Evolutionary conservation across 2,329 filamentous ascomycete genomes (phyloP).

Genomic region (Hypoxylon sp.): DNA sequence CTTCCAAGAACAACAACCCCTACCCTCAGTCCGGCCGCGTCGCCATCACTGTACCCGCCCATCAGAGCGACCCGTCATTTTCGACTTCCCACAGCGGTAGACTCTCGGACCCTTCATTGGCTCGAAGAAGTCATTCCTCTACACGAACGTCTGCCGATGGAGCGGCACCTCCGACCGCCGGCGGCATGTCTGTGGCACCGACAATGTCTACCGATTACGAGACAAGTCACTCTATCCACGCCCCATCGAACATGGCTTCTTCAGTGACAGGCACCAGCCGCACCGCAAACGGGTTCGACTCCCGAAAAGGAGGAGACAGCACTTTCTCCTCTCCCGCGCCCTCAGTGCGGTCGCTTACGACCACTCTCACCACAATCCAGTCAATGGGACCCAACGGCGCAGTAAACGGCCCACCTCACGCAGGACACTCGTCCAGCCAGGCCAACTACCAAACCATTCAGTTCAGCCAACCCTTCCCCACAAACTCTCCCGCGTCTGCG

Average conservation of each 20-base stretch:
- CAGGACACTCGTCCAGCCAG: conserved; percentile 59
- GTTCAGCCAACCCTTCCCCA: conserved; percentile 75
- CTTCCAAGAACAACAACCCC: conserved; percentile 84
- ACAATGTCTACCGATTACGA: conserved; percentile 89
- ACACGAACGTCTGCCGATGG: conserved; percentile 72
- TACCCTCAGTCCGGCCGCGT: conserved; percentile 84
- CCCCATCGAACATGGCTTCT: conserved; percentile 78
- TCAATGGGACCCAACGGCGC: conserved; percentile 73
- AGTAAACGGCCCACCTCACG: conserved; percentile 54
- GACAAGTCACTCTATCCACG: conserved; percentile 78
- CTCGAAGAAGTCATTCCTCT: conserved; percentile 68
- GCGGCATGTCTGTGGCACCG: conserved; percentile 79
- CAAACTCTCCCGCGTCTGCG: conserved; percentile 74
- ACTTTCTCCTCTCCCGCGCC: conserved; percentile 87
- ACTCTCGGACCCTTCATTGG: conserved; percentile 66
- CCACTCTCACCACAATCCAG: conserved; percentile 87
- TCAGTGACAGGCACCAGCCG: conserved; percentile 79
- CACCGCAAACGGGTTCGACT: conserved; percentile 75
- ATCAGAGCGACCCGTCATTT: conserved; percentile 67
- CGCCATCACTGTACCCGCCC: conserved; percentile 50
- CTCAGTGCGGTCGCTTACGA: conserved; percentile 83
- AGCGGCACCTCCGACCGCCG: conserved; percentile 68
- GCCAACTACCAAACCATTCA: conserved; percentile 66
- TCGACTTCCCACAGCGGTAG: conserved; percentile 67
- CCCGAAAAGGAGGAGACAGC: conserved; percentile 77